phyloP scores from a whole-genome alignment of 768 basidiomycete species.

The Neoboletus brunneissimus region DNA sequence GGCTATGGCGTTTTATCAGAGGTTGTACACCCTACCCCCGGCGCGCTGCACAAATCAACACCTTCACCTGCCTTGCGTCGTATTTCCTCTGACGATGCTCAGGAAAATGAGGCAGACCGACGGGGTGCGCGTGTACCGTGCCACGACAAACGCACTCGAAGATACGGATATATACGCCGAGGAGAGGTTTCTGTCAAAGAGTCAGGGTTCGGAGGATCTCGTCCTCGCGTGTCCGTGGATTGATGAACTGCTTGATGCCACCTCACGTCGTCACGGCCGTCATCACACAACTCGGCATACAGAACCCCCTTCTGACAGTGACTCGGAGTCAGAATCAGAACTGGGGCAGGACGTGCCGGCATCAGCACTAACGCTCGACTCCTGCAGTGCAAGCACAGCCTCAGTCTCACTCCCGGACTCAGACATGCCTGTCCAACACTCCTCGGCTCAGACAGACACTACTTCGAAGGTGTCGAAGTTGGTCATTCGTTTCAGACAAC shows the following conservation, averaged over 20 bases:
- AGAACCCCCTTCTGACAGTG: background rate
- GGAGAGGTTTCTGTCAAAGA: background rate
- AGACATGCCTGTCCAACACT: background rate
- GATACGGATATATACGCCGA: slow-evolving; percentile 10
- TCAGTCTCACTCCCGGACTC: background rate
- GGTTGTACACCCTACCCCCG: background rate
- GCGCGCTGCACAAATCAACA: slow-evolving; percentile 6
- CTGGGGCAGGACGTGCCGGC: background rate
- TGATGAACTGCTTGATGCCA: slow-evolving; percentile 3
- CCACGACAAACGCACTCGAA: slow-evolving; percentile 3
- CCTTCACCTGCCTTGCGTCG: slow-evolving; percentile 19
- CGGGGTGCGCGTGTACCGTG: slow-evolving; percentile 4
- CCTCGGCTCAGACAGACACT: background rate
- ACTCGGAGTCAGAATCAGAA: slow-evolving; percentile 1
- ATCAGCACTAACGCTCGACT: background rate
- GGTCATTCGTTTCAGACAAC: slow-evolving; percentile 10
- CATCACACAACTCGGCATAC: background rate
- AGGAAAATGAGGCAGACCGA: background rate
- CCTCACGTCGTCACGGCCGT: background rate
- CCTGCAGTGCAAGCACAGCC: background rate
- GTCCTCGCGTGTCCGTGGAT: slow-evolving; percentile 23
- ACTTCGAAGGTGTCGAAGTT: background rate
- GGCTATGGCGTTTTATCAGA: slow-evolving; percentile 6
- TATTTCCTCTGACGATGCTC: slow-evolving; percentile 13
- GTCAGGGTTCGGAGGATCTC: background rate